Percentiles rank a stretch among this genome's conserved stretches.
phyloP scores from a whole-genome alignment of 176 grass and related monocot species.

The Triticum turgidum region DNA sequence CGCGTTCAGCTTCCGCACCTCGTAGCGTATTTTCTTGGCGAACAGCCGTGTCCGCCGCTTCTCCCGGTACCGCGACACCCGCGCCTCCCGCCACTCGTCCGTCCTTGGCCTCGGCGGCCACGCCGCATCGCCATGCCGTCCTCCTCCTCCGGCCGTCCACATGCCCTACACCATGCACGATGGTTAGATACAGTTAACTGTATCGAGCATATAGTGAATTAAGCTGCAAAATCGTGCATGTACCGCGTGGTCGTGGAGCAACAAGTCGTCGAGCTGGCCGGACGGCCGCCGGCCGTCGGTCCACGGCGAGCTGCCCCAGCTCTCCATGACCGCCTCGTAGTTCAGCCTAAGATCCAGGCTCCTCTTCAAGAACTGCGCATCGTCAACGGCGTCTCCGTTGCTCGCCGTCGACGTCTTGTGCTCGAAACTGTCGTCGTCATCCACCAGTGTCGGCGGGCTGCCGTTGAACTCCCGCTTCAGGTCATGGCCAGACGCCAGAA shows the following conservation, averaged over 20 bases:
- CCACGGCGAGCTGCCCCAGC: slow-evolving; percentile 79
- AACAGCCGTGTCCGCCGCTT: slow-evolving; percentile 95
- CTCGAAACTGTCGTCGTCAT: slow-evolving; percentile 35
- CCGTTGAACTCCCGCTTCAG: slow-evolving; percentile 52
- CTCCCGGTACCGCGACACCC: slow-evolving; percentile 85
- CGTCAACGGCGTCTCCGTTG: slow-evolving; percentile 3
- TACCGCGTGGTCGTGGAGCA: slow-evolving; percentile 57
- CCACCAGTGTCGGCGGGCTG: slow-evolving; percentile 42
- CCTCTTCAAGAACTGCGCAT: slow-evolving; percentile 25
- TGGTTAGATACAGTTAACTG: neutral
- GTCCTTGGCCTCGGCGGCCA: slow-evolving; percentile 13
- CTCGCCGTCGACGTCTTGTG: slow-evolving; percentile 22
- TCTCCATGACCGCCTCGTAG: slow-evolving; percentile 80
- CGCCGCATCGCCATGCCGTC: neutral
- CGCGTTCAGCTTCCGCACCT: slow-evolving; percentile 96
- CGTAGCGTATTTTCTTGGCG: slow-evolving; percentile 98
- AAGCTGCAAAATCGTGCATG: neutral
- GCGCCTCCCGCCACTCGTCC: slow-evolving; percentile 56
- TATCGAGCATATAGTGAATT: neutral
- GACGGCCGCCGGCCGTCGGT: slow-evolving; percentile 64
- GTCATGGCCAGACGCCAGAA: neutral
- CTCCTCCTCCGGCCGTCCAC: slow-evolving; percentile 42
- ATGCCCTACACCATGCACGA: slow-evolving; percentile 40
- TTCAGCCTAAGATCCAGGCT: slow-evolving; percentile 65
- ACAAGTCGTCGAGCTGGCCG: slow-evolving; percentile 44